A percentile compares a stretch with the other conserved stretches of the same genome.
Conservation (phyloP, 768 basidiomycete species). For the Tricholoma saponaceum region DNA sequence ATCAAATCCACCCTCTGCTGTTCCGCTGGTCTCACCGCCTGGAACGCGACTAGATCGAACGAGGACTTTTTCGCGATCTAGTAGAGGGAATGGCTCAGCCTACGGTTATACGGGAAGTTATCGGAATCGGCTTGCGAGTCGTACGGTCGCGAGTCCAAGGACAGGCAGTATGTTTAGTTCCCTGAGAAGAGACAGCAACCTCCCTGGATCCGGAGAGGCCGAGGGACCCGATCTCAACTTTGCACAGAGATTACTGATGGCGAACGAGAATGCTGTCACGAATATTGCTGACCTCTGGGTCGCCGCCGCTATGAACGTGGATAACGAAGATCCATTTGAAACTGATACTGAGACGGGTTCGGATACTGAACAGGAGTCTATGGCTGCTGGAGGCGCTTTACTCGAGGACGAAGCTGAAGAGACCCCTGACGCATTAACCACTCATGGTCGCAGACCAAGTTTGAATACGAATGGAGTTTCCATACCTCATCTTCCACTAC, state of each 20-base stretch:
- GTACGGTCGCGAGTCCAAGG: slow-evolving; percentile 36
- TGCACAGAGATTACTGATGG: slow-evolving; percentile 83
- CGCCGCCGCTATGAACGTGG: slow-evolving; percentile 92
- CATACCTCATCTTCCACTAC: slow-evolving; percentile 18
- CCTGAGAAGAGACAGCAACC: slow-evolving; percentile 45
- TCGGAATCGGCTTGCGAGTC: slow-evolving; percentile 52
- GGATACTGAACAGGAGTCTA: slow-evolving; percentile 24
- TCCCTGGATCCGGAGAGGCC: slow-evolving; percentile 40
- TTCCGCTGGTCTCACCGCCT: slow-evolving; percentile 41
- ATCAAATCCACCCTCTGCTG: slow-evolving; percentile 34
- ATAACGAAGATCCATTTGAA: slow-evolving; percentile 81
- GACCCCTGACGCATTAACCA: slow-evolving; percentile 9
- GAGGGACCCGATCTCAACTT: slow-evolving; percentile 66
- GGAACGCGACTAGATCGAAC: slow-evolving; percentile 39
- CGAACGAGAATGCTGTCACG: slow-evolving; percentile 92
- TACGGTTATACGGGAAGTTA: slow-evolving; percentile 69
- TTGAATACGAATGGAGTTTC: slow-evolving; percentile 18
- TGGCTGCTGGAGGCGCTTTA: slow-evolving; percentile 20
- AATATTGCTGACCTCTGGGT: slow-evolving; percentile 98
- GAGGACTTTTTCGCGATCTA: slow-evolving; percentile 51
- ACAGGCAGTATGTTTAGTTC: slow-evolving; percentile 55
- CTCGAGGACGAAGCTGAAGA: slow-evolving; percentile 29
- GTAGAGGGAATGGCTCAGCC: slow-evolving; percentile 68
- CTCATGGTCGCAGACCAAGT: slow-evolving; percentile 16
- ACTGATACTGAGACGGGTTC: slow-evolving; percentile 42